Evolutionary conservation across 75 land plant genomes (phyloP).

Genomic region (Ceratopteris richardii): DNA sequence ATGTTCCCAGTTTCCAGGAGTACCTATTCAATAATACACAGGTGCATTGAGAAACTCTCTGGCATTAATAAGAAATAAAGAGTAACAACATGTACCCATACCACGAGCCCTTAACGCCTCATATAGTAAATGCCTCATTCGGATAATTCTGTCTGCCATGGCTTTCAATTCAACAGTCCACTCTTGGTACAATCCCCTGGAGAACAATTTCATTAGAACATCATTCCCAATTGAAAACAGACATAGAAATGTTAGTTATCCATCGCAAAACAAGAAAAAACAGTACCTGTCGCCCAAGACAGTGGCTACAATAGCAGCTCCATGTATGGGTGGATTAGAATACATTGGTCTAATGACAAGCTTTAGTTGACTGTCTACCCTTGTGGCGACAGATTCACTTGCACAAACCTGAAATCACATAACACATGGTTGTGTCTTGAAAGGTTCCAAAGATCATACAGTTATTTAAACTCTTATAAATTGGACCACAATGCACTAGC

Average conservation of each 20-base stretch:
- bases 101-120: slow-evolving; percentile 74
- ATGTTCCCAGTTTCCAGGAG: slow-evolving; percentile 98
- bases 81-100: slow-evolving; percentile 11
- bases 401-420: slow-evolving; percentile 50
- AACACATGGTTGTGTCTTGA: no score
- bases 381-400: slow-evolving; percentile 57
- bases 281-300: slow-evolving; percentile 67
- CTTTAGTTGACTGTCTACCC: slow-evolving; percentile 96
- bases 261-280: not conserved
- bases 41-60: not conserved
- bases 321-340: slow-evolving; percentile 94
- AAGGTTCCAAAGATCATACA: no score
- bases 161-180: slow-evolving; percentile 93
- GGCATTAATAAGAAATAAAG: not conserved
- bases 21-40: slow-evolving; percentile 35
- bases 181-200: slow-evolving; percentile 56
- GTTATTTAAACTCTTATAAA: no score
- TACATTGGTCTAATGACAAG: slow-evolving; percentile 97
- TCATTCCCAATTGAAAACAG: not conserved
- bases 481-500: no score
- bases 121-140: slow-evolving; percentile 82
- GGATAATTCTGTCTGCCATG: slow-evolving; percentile 95
- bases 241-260: not conserved
- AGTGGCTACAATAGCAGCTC: slow-evolving; percentile 87
- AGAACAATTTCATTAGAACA: no score